Conservation (phyloP, 805 yeast species). For the Candida silvicultrix region DNA sequence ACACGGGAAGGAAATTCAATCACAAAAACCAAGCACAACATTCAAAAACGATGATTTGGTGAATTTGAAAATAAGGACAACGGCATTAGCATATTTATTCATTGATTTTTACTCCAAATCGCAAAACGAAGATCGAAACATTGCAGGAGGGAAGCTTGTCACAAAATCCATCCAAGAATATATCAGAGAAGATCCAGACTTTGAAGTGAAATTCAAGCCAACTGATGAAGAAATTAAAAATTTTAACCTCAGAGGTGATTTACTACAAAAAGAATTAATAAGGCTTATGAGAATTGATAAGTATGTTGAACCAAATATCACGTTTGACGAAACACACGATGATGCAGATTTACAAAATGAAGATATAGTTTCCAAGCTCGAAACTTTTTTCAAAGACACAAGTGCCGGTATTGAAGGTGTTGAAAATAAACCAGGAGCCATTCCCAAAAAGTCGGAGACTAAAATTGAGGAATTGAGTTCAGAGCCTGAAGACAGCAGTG, state of each 20-base stretch:
- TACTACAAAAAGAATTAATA: constrained; percentile 24
- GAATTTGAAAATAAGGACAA: constrained; percentile 13
- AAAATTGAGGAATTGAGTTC: neutral
- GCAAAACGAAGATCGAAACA: neutral
- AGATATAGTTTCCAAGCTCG: constrained; percentile 20
- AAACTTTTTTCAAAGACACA: constrained; percentile 18
- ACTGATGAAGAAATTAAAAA: constrained; percentile 9
- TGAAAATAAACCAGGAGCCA: constrained; percentile 3
- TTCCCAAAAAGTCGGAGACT: neutral
- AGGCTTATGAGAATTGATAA: constrained; percentile 15
- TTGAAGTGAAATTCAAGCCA: neutral
- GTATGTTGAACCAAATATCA: constrained; percentile 12
- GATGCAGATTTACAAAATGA: constrained; percentile 9
- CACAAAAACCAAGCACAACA: constrained; percentile 1
- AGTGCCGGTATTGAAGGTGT: constrained; percentile 19
- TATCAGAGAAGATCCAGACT: neutral
- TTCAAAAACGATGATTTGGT: constrained; percentile 6
- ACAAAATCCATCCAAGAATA: neutral
- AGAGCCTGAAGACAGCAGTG: constrained; percentile 2
- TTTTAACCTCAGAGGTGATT: constrained; percentile 14
- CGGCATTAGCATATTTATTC: constrained; percentile 13
- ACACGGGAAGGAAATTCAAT: constrained; percentile 5
- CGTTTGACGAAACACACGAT: constrained; percentile 7
- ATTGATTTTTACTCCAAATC: constrained; percentile 9
- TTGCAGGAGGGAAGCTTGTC: constrained; percentile 5